phyloP scores from a whole-genome alignment of 805 yeast species.

The Yamadazyma paraphyllophila region DNA sequence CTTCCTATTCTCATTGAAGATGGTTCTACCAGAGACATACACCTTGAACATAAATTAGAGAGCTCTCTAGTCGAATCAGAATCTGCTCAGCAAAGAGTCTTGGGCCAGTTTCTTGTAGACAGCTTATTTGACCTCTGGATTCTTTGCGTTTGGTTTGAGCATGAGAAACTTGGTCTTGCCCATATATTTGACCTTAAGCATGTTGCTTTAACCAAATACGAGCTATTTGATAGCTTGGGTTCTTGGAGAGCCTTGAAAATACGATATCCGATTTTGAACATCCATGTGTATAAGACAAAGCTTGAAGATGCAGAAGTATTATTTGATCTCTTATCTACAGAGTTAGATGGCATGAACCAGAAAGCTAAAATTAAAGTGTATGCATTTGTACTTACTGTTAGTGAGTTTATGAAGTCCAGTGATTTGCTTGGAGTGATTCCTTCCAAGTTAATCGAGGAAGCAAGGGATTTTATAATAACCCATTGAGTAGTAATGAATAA shows the following conservation, averaged over 20 bases:
- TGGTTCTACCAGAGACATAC: constrained; percentile 31
- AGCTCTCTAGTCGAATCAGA: constrained; percentile 2
- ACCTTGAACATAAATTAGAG: constrained; percentile 14
- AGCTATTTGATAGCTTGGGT: constrained; percentile 21
- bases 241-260: constrained; percentile 26
- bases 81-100: constrained; percentile 1
- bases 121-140: constrained; percentile 46
- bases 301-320: constrained; percentile 3
- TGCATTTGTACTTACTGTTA: constrained; percentile 20
- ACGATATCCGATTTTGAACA: constrained; percentile 27
- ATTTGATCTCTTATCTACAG: constrained; percentile 1
- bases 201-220: constrained; percentile 8
- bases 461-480: not conserved
- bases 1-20: constrained; percentile 61
- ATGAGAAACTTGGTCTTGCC: constrained; percentile 8
- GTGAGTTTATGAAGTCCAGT: constrained; percentile 18
- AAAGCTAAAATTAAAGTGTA: constrained; percentile 13
- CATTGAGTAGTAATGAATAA: constrained; percentile 1
- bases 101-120: constrained; percentile 28
- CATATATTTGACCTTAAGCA: constrained; percentile 8
- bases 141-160: constrained; percentile 50
- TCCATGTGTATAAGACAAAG: constrained; percentile 7
- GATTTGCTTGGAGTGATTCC: constrained; percentile 12
- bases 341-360: not conserved
- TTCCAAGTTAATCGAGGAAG: not conserved